These are phyloP conservation scores for Gaultheria prostrata DNA, from an alignment of 148 eudicot genomes.

Conservation along the genomic window DNA sequence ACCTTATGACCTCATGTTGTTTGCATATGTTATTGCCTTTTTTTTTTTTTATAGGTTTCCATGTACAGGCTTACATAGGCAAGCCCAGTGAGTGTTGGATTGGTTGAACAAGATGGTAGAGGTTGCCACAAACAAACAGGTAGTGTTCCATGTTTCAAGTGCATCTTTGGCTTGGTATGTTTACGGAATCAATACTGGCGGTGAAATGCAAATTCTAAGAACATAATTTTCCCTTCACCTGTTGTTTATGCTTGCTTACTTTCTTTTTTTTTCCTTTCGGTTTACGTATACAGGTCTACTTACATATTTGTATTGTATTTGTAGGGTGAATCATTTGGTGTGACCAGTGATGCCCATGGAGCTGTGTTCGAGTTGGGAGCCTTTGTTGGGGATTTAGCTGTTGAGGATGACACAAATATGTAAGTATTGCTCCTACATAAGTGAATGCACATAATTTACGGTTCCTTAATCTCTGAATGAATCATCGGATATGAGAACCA, in stretches of 20 bases:
- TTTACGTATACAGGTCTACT: background rate
- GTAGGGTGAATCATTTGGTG: conserved; percentile 35
- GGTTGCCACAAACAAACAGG: conserved; percentile 21
- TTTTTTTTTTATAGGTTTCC: background rate
- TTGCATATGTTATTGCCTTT: background rate
- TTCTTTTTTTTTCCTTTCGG: background rate
- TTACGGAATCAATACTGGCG: background rate
- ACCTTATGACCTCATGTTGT: background rate
- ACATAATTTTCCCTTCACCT: background rate
- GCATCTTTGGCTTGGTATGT: background rate
- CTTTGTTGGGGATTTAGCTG: conserved; percentile 78
- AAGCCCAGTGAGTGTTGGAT: conserved; percentile 8
- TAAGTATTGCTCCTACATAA: conserved; percentile 13
- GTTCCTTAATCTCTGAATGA: background rate
- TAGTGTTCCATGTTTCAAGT: conserved; percentile 8
- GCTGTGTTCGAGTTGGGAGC: conserved; percentile 66
- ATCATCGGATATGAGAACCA: background rate
- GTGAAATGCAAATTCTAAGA: background rate
- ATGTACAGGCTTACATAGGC: background rate
- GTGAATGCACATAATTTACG: background rate
- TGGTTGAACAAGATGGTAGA: conserved; percentile 26
- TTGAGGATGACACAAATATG: conserved; percentile 71
- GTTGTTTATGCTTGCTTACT: background rate
- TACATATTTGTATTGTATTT: conserved; percentile 22
- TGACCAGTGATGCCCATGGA: conserved; percentile 32